These are phyloP conservation scores for Russula dissimulans DNA, from an alignment of 768 basidiomycete genomes.

Conservation along the genomic window DNA sequence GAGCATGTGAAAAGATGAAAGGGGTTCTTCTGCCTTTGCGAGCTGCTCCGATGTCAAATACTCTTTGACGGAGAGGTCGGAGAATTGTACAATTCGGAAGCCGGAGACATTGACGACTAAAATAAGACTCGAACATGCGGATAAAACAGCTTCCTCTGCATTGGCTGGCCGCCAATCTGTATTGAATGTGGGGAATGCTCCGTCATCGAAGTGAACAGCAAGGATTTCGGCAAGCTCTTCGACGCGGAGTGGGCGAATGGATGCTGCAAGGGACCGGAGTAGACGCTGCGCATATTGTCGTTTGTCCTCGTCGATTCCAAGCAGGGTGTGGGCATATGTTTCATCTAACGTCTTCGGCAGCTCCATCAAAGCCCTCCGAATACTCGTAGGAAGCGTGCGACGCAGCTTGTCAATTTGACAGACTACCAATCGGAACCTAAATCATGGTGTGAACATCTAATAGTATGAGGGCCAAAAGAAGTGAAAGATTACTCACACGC, in stretches of 20 bases:
- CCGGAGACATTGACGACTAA: not conserved
- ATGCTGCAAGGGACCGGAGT: too few species aligned
- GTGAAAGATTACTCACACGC: not conserved
- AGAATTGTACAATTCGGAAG: not conserved
- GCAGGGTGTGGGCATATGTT: not conserved
- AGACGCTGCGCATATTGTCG: too few species aligned
- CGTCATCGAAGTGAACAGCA: too few species aligned
- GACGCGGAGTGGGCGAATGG: too few species aligned
- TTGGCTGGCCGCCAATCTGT: not conserved
- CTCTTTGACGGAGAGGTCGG: not conserved
- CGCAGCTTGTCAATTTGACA: constrained; percentile 7
- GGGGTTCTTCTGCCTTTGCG: too few species aligned
- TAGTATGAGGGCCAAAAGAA: not conserved
- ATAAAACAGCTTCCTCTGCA: not conserved
- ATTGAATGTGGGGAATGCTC: not conserved
- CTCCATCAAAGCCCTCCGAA: not conserved
- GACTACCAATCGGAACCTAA: constrained; percentile 8
- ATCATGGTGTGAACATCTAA: too few species aligned
- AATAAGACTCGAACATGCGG: not conserved
- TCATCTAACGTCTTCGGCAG: constrained; percentile 3
- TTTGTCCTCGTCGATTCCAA: not conserved
- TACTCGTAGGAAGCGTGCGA: not conserved
- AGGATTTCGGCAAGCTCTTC: too few species aligned
- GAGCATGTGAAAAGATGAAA: not conserved
- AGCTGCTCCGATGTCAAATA: not conserved